A percentile compares a stretch with the other conserved stretches of the same genome.
phyloP scores from a whole-genome alignment of 306 rosid species.

The Rosa lucieae region DNA sequence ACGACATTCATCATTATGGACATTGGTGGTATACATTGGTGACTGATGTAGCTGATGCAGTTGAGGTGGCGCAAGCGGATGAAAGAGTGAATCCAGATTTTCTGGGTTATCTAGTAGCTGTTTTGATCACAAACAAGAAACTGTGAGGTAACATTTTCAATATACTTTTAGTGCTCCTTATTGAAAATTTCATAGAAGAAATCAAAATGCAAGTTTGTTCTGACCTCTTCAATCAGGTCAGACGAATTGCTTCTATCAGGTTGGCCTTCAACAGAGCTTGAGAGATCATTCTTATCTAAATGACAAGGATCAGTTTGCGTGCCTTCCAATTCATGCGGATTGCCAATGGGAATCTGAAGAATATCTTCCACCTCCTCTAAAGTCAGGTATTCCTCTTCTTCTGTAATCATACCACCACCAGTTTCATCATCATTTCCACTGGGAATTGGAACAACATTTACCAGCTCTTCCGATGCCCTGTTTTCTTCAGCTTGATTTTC shows the following conservation, averaged over 20 bases:
- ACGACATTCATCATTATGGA: neutral
- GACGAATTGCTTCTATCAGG: neutral
- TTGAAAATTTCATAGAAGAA: neutral
- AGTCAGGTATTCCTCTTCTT: neutral
- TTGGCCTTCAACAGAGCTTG: neutral
- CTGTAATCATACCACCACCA: constrained; percentile 14
- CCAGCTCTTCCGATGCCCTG: neutral
- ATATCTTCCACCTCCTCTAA: neutral
- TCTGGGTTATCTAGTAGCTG: constrained; percentile 7
- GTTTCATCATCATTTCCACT: neutral
- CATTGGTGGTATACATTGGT: neutral
- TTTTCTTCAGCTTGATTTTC: neutral
- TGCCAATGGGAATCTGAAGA: neutral
- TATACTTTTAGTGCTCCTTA: constrained; percentile 1
- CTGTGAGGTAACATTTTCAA: constrained; percentile 7
- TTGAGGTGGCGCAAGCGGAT: neutral
- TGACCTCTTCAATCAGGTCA: neutral
- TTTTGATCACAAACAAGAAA: constrained; percentile 7
- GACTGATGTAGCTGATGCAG: neutral
- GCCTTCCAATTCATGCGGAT: neutral
- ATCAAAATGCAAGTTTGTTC: neutral
- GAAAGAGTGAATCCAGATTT: constrained; percentile 5
- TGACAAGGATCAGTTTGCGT: neutral
- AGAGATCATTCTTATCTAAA: neutral
- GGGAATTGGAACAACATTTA: neutral